Conservation (phyloP, 176 grass and related monocot species). For the Oropetium thomaeum region DNA sequence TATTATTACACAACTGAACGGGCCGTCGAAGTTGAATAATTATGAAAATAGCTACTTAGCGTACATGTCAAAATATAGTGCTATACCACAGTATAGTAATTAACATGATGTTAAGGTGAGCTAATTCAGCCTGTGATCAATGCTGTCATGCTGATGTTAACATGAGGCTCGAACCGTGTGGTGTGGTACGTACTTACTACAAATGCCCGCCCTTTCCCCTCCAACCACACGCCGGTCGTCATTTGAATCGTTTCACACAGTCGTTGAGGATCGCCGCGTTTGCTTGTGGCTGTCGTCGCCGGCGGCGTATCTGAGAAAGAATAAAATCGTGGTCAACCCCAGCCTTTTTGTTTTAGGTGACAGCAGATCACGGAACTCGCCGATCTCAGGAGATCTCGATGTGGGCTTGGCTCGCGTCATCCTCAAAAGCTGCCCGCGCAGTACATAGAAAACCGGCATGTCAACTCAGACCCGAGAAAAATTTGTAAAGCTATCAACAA, state of each 20-base stretch:
- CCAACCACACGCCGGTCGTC: no score
- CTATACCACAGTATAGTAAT: no score
- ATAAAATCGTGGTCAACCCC: background rate
- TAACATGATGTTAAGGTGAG: background rate
- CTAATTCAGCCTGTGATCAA: background rate
- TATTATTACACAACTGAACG: no score
- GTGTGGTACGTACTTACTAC: no score
- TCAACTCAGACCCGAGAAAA: no score
- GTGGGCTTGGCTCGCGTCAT: conserved; percentile 10
- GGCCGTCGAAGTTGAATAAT: no score
- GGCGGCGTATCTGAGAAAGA: background rate
- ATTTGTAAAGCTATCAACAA: background rate
- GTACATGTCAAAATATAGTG: no score
- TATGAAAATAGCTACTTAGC: no score
- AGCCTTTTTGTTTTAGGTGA: conserved; percentile 9
- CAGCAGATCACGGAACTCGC: background rate
- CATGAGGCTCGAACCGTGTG: conserved; percentile 5
- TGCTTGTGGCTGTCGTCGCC: background rate
- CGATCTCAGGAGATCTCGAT: conserved; percentile 2
- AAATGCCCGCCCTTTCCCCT: background rate
- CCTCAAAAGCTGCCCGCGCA: background rate
- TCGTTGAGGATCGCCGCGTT: background rate
- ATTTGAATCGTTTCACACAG: background rate
- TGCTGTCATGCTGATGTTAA: conserved; percentile 21
- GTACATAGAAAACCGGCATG: no score